phyloP scores from a whole-genome alignment of 768 basidiomycete species.

The Amanita subjunquillea region DNA sequence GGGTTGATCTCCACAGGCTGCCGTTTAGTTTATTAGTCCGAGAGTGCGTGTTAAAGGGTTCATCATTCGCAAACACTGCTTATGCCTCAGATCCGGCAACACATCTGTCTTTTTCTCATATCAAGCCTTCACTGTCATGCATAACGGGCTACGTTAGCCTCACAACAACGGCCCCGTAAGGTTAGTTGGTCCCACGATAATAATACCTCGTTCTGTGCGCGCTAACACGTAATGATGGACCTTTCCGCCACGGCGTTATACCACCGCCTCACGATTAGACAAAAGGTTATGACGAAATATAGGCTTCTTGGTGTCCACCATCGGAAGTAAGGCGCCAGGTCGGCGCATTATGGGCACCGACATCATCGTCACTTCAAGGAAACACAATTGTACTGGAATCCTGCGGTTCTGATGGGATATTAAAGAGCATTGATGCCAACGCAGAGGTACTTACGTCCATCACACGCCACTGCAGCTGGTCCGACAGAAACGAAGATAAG shows the following conservation, averaged over 20 bases:
- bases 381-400: slow-evolving; percentile 6
- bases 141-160: no score
- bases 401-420: background rate
- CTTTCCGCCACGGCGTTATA: no score
- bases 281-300: background rate
- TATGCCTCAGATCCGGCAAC: no score
- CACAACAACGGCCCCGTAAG: no score
- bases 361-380: slow-evolving; percentile 10
- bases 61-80: no score
- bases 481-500: slow-evolving; percentile 23
- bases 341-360: slow-evolving; percentile 7
- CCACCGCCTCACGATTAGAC: background rate
- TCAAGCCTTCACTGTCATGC: no score
- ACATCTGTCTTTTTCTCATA: no score
- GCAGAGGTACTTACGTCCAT: slow-evolving; percentile 21
- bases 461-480: slow-evolving; percentile 31
- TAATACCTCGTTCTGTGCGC: no score
- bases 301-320: background rate
- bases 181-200: no score
- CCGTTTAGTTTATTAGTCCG: background rate
- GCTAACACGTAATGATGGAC: no score
- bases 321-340: slow-evolving; percentile 7
- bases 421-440: background rate
- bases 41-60: no score
- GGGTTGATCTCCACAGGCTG: slow-evolving; percentile 8